Conservation (phyloP, 2,329 filamentous ascomycete genomes). For the Lithohypha guttulata region DNA sequence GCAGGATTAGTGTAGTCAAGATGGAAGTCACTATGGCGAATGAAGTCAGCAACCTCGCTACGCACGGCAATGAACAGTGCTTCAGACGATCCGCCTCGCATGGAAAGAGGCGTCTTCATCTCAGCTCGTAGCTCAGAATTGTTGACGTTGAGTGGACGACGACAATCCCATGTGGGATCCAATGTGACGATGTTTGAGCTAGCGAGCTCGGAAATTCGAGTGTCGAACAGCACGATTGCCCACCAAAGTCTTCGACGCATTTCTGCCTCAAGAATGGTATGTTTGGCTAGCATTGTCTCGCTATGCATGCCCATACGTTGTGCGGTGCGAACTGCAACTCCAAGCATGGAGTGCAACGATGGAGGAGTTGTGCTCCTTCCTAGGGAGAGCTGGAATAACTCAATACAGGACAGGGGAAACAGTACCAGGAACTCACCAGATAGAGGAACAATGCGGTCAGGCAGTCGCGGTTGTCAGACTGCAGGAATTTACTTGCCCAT, state of each 20-base stretch:
- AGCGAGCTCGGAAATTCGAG: constrained; percentile 57
- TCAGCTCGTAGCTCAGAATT: constrained; percentile 32
- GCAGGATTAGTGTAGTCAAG: constrained; percentile 38
- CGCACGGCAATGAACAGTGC: constrained; percentile 35
- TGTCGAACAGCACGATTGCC: constrained; percentile 58
- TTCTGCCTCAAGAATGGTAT: constrained; percentile 50
- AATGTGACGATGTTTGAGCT: constrained; percentile 34
- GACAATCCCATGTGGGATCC: constrained; percentile 36
- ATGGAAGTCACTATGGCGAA: constrained; percentile 31
- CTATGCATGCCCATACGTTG: constrained; percentile 59
- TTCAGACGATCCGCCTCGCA: constrained; percentile 29
- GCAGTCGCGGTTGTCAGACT: constrained; percentile 33
- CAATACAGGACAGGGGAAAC: constrained; percentile 9
- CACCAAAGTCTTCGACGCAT: constrained; percentile 65
- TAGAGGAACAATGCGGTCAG: constrained; percentile 46
- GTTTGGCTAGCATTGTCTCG: constrained; percentile 42
- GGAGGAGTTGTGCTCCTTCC: constrained; percentile 51
- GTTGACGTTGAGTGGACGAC: constrained; percentile 32
- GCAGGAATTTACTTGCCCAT: constrained; percentile 32
- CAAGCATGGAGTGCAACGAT: constrained; percentile 51
- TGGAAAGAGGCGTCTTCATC: constrained; percentile 28
- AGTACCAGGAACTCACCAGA: constrained; percentile 36
- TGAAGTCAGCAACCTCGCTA: constrained; percentile 32
- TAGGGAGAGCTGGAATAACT: constrained; percentile 41
- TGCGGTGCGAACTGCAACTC: constrained; percentile 56